A percentile compares a stretch with the other conserved stretches of the same genome.
These are phyloP conservation scores for Cornus controversa DNA, from an alignment of 148 eudicot genomes.

Conservation along the genomic window DNA sequence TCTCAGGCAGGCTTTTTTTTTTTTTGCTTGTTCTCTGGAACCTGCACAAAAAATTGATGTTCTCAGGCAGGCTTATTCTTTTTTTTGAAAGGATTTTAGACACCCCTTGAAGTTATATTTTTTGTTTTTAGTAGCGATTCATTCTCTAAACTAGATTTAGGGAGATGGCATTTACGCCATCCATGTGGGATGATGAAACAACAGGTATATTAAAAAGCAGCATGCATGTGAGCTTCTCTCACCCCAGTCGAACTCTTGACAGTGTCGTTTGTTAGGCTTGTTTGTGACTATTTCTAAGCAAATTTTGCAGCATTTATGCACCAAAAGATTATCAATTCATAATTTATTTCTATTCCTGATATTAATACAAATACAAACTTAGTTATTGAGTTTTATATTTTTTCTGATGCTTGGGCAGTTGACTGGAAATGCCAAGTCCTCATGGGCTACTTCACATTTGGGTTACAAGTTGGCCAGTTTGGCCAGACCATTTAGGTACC, in stretches of 20 bases:
- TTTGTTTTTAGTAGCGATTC: neutral
- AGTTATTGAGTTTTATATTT: neutral
- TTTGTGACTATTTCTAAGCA: too few relatives aligned
- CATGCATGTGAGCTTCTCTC: neutral
- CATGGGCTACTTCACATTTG: conserved; percentile 15
- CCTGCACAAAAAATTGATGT: too few relatives aligned
- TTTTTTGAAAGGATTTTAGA: neutral
- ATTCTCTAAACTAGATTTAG: too few relatives aligned
- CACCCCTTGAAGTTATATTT: neutral
- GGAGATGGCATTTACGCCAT: too few relatives aligned
- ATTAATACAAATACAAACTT: too few relatives aligned
- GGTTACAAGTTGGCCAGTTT: conserved; percentile 25
- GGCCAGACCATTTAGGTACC: conserved; percentile 44
- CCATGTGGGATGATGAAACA: too few relatives aligned
- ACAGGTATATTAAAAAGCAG: neutral
- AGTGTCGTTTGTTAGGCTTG: too few relatives aligned
- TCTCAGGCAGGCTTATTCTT: neutral
- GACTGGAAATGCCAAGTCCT: conserved; percentile 26
- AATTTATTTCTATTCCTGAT: too few relatives aligned
- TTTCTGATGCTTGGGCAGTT: conserved; percentile 19
- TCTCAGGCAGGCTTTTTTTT: neutral
- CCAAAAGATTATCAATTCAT: too few relatives aligned
- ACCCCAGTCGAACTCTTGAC: neutral
- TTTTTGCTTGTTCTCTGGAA: too few relatives aligned
- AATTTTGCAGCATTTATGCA: too few relatives aligned